phyloP scores from a whole-genome alignment of 2,329 filamentous ascomycete species.

The Ophiocordyceps robertsii region DNA sequence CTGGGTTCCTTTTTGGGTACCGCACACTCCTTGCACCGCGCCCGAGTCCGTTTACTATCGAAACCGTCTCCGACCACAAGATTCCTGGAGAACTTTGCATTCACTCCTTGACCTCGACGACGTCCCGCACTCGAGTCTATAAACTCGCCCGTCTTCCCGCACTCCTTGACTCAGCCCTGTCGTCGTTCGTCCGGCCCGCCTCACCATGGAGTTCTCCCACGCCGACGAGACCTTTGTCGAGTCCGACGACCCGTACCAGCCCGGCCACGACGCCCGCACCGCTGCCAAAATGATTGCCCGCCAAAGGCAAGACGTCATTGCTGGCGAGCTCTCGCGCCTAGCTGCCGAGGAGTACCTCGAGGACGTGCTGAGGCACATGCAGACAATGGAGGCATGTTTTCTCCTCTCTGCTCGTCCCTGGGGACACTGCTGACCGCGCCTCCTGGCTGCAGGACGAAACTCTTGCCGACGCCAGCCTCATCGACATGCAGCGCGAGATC shows the following conservation, averaged over 20 bases:
- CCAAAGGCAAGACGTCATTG: slow-evolving; percentile 76
- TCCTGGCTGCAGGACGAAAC: slow-evolving; percentile 51
- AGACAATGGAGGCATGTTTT: slow-evolving; percentile 72
- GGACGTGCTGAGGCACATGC: slow-evolving; percentile 88
- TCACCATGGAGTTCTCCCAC: slow-evolving; percentile 33
- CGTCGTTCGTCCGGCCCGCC: slow-evolving; percentile 6
- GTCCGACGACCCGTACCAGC: slow-evolving; percentile 32
- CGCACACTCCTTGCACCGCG: slow-evolving; percentile 22
- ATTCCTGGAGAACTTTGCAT: slow-evolving; percentile 39
- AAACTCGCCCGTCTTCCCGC: slow-evolving; percentile 3
- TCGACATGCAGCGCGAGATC: slow-evolving; percentile 98
- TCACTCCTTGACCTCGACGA: slow-evolving; percentile 27
- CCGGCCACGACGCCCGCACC: slow-evolving; percentile 58
- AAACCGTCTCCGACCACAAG: slow-evolving; percentile 26
- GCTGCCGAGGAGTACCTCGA: slow-evolving; percentile 87
- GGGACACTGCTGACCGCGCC: slow-evolving; percentile 10
- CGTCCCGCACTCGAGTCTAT: slow-evolving; percentile 3
- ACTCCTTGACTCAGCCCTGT: not conserved
- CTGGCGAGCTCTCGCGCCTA: slow-evolving; percentile 73
- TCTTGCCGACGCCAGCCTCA: slow-evolving; percentile 88
- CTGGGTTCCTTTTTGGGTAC: slow-evolving; percentile 22
- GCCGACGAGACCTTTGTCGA: slow-evolving; percentile 39
- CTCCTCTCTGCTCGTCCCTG: not conserved
- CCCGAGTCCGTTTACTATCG: slow-evolving; percentile 22
- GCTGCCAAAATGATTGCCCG: slow-evolving; percentile 66